A percentile compares a stretch with the other conserved stretches of the same genome.
These are phyloP conservation scores for Ceratocystiopsis sp. DNA, from an alignment of 2,329 filamentous ascomycete genomes.

Conservation along the genomic window DNA sequence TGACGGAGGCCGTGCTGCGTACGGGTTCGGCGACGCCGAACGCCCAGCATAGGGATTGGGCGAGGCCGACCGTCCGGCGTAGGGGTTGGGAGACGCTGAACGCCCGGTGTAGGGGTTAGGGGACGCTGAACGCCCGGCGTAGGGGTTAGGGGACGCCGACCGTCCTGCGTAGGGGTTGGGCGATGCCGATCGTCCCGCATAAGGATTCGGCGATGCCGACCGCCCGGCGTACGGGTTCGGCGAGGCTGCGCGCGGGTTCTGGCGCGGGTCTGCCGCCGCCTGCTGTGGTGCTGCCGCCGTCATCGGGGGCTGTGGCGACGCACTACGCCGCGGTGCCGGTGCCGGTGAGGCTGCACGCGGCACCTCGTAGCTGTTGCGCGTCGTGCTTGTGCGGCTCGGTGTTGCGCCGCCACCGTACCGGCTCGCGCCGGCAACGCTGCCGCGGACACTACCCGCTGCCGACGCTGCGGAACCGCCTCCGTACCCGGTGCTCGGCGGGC, in stretches of 20 bases:
- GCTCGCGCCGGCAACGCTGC: background rate
- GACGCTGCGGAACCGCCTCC: background rate
- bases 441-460: too few species aligned
- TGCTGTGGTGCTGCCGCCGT: constrained; percentile 14
- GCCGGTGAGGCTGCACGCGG: constrained; percentile 50
- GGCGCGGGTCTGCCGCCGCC: constrained; percentile 18
- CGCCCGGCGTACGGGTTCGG: constrained; percentile 33
- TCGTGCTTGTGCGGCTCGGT: constrained; percentile 37
- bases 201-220: constrained; percentile 39
- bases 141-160: constrained; percentile 38
- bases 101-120: constrained; percentile 6
- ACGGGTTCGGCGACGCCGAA: constrained; percentile 39
- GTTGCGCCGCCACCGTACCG: constrained; percentile 12
- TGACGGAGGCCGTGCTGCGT: constrained; percentile 25
- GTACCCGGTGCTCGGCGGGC: constrained; percentile 9
- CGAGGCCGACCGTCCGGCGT: constrained; percentile 25
- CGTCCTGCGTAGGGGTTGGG: constrained; percentile 1
- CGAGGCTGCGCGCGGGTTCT: constrained; percentile 16
- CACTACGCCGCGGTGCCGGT: constrained; percentile 45
- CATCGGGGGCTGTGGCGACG: constrained; percentile 44
- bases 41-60: constrained; percentile 6
- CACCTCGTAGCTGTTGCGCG: constrained; percentile 34
- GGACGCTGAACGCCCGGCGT: constrained; percentile 25
- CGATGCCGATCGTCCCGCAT: constrained; percentile 25
- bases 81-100: constrained; percentile 39